Evolutionary conservation across 2,329 filamentous ascomycete genomes (phyloP).

Genomic region (Herpotrichia juniperi): DNA sequence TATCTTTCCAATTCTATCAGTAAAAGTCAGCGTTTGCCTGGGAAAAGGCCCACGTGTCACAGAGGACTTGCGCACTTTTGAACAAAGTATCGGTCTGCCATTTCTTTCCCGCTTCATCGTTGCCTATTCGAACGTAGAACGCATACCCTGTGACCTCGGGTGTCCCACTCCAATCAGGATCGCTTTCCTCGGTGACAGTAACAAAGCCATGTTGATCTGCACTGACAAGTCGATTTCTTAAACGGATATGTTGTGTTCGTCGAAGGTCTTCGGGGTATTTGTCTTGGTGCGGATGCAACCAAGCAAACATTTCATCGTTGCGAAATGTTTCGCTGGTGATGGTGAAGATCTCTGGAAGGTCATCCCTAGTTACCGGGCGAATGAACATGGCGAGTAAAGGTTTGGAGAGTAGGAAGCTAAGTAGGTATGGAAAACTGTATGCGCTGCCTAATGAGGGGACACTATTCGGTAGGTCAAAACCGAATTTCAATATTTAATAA

Average conservation of each 20-base stretch:
- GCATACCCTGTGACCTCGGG: slow-evolving; percentile 20
- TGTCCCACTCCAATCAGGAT: slow-evolving; percentile 19
- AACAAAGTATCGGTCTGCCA: slow-evolving; percentile 18
- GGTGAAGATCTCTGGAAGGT: slow-evolving; percentile 15
- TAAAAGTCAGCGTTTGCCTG: background rate
- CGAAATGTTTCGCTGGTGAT: slow-evolving; percentile 18
- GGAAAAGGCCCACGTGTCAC: no score
- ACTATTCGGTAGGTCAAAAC: no score
- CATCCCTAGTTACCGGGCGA: slow-evolving; percentile 16
- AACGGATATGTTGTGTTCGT: slow-evolving; percentile 15
- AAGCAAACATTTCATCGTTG: slow-evolving; percentile 25
- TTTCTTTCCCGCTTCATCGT: slow-evolving; percentile 15
- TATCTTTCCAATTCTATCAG: slow-evolving; percentile 24
- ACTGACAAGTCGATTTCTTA: slow-evolving; percentile 19
- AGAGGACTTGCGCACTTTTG: slow-evolving; percentile 15
- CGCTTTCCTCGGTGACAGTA: slow-evolving; percentile 18
- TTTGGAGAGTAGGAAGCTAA: background rate
- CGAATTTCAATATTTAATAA: no score
- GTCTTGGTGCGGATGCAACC: slow-evolving; percentile 19
- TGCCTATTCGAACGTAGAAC: slow-evolving; percentile 16
- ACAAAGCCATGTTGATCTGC: slow-evolving; percentile 23
- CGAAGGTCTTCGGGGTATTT: slow-evolving; percentile 24
- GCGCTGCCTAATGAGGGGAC: no score
- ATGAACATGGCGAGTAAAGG: slow-evolving; percentile 20
- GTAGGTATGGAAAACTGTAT: no score